Base-by-base conservation (phyloP, 129 eudicot species). In the Solidago caesia region DNA sequence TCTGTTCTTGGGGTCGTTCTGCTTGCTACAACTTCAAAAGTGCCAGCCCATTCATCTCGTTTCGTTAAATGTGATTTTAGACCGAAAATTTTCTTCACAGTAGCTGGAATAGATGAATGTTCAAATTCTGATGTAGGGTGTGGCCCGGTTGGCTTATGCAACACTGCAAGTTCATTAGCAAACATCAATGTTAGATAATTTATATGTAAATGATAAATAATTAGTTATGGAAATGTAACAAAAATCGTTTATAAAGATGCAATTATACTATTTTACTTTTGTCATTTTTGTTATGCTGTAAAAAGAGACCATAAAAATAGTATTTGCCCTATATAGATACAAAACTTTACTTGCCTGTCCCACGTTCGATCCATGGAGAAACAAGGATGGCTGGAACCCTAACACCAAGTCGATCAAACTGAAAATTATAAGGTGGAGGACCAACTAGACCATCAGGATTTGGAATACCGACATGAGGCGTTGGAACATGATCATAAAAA, bases 291-390 rank as follows among this genome's bases (percentile, higher is more conserved):
- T 1, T 33, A 33, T 0, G 2, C 3, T 2, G 39, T 33, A 33
- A 33, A 33, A 33, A 33, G 3, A 33, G 39, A 3, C 39, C 39
- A 33, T 33, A 33, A 2, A 2, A 33, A 33, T 33, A 33, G 39
- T 33, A 33, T 33, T 33, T 33, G 39, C 39, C 39, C 39, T 33
- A 33, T 0, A 33, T 21, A 21, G 21, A 70, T 51, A 14, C 51
- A 53, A 27, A 63, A 70, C 25, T 51, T 52, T 10, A 67, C 56
- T 26, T 72, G 82, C 97, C 96, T 0, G 97, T 92, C 49, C 98
- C 98, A 60, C 82, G 95, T 75, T 89, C 87, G 27, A 92, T 93
- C 98, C 97, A 90, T 1, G 97, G 98, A 57, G 97, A 90, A 45
- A 93, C 71, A 42, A 93, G 71, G 47, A 93, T 90, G 29, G 92